Percentiles rank a stretch among this genome's conserved stretches.
Evolutionary conservation across 345 rosid genomes (phyloP).

Genomic region (Viola odorata): DNA sequence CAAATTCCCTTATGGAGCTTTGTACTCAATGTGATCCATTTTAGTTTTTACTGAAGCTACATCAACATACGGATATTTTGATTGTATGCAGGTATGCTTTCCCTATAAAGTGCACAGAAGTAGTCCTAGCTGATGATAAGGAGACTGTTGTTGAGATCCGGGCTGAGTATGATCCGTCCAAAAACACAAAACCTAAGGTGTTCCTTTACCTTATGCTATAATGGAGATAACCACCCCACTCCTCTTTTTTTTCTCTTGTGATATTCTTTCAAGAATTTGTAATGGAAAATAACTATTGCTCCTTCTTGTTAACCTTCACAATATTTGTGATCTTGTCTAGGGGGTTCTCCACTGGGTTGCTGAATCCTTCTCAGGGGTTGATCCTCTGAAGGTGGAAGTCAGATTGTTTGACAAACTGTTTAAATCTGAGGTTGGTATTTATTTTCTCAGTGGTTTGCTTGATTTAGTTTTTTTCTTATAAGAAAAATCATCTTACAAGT

Average conservation of each 20-base stretch:
- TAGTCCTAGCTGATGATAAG: slow-evolving; percentile 64
- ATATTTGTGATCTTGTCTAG: slow-evolving; percentile 20
- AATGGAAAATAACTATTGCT: neutral
- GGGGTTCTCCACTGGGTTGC: slow-evolving; percentile 98
- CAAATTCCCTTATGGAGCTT: neutral
- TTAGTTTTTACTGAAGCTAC: neutral
- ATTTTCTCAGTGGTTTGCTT: neutral
- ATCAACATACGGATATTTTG: neutral
- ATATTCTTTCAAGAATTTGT: neutral
- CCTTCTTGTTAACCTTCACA: neutral
- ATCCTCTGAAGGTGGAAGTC: slow-evolving; percentile 79
- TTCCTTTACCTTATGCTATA: neutral
- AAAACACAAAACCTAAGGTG: slow-evolving; percentile 89
- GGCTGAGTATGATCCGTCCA: slow-evolving; percentile 82
- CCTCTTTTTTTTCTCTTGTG: neutral
- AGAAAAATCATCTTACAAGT: neutral
- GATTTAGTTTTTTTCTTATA: neutral
- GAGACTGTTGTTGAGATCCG: slow-evolving; percentile 65
- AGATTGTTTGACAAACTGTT: slow-evolving; percentile 88
- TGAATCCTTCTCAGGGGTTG: slow-evolving; percentile 55
- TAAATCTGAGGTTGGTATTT: slow-evolving; percentile 58
- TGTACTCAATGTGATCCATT: slow-evolving; percentile 1
- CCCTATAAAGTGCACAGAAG: slow-evolving; percentile 65
- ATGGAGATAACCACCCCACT: neutral
- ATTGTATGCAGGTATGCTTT: slow-evolving; percentile 50